These are phyloP conservation scores for Macrolepiota dolichaula DNA, from an alignment of 768 basidiomycete genomes.

Conservation along the genomic window DNA sequence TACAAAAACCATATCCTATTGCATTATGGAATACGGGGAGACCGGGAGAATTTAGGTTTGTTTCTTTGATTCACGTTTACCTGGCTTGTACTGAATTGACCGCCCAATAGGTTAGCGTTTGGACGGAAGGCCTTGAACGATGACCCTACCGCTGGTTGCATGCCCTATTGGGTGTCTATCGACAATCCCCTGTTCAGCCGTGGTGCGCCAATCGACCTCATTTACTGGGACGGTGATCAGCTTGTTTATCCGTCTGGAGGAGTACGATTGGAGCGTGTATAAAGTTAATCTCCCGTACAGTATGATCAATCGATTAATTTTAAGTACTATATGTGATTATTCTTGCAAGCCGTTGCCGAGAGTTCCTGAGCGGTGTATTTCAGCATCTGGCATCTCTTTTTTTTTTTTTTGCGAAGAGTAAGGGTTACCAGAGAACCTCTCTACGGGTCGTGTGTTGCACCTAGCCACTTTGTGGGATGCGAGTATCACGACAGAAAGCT, in stretches of 20 bases:
- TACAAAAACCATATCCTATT: slow-evolving; percentile 16
- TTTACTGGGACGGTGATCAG: slow-evolving; percentile 30
- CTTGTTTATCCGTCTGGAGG: slow-evolving; percentile 34
- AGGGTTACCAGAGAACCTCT: no score
- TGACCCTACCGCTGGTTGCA: slow-evolving; percentile 26
- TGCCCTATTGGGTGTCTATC: slow-evolving; percentile 31
- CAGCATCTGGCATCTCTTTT: no score
- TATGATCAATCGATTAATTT: no score
- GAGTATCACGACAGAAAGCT: no score
- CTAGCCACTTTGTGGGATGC: no score
- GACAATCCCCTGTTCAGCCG: slow-evolving; percentile 24
- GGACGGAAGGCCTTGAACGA: slow-evolving; percentile 25
- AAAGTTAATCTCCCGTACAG: background rate
- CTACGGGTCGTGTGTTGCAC: no score
- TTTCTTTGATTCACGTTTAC: background rate
- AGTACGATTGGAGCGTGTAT: slow-evolving; percentile 18
- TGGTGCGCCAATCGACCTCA: slow-evolving; percentile 31
- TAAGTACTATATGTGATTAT: no score
- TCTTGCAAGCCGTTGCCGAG: no score
- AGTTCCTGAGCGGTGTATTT: no score
- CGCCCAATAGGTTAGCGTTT: slow-evolving; percentile 22
- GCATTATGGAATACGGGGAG: slow-evolving; percentile 36
- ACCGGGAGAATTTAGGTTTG: slow-evolving; percentile 34
- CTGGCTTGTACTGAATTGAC: background rate
- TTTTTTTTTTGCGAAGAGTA: no score